Base-by-base conservation (phyloP, 345 rosid species). In the Litchi chinensis region DNA sequence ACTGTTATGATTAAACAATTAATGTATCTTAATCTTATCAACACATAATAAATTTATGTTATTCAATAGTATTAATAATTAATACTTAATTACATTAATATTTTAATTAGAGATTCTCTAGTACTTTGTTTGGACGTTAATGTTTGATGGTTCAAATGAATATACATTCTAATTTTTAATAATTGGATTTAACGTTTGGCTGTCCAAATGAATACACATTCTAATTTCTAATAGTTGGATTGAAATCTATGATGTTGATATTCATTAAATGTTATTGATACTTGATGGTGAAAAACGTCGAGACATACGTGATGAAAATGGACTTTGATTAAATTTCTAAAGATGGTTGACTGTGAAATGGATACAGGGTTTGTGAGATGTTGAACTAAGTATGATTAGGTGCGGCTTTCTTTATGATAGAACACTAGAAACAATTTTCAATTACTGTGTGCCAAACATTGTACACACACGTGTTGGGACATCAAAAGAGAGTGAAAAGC, bases 1-100 rank as follows among this genome's bases (percentile, higher is more conserved):
- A 77, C 77, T 67, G 39, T 32, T 52, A 71, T 74, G 40, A 82
- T 77, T 75, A 66, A 68, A 10, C 1, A 39, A 73, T 74, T 11
- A 54, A 63, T 59, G 11, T 57, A 39, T 1, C 52, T 57, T 39
- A 59, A 73, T 57, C 76, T 73, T 73, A 73, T 73, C 66, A 18
- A 37, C 48, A 16, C 3, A 5, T 37, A 3, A 54, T 54, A 13
- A 65, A 62, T 68, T 12, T 13, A 13, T 15, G 16, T 13, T 54
- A 54, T 3, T 3, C 21, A 15, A 5, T 57, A 65, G 32, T 13
- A 71, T 50, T 24, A 50, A 16, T 28, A 19, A 28, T 15, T 64
- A 48, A 6, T 52, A 68, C 18, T 71, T 12, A 28, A 28, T 15
- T 43, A 28, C 3, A 3, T 43, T n/a, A 57, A 52, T 43, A 13